Evolutionary conservation across 768 basidiomycete species (phyloP).

Genomic region (Termitomyces sp.): DNA sequence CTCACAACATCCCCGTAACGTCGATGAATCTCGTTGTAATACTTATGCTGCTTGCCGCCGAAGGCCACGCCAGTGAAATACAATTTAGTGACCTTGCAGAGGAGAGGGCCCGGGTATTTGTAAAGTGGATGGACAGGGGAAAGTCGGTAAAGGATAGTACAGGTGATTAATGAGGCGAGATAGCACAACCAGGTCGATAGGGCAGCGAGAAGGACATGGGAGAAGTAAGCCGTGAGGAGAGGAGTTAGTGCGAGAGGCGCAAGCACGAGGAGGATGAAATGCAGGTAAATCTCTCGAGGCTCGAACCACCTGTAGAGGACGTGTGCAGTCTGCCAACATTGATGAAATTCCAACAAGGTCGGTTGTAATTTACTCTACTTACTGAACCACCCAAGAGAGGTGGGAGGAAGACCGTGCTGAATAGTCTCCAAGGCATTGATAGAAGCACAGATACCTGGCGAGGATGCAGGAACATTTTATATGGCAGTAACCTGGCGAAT

Average conservation of each 20-base stretch:
- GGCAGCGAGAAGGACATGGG: not conserved
- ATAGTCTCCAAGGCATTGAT: not conserved
- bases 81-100: slow-evolving; percentile 33
- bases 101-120: slow-evolving; percentile 39
- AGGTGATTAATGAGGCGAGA: not conserved
- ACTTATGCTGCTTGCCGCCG: slow-evolving; percentile 36
- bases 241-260: slow-evolving; percentile 1
- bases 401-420: not conserved
- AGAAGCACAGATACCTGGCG: not conserved
- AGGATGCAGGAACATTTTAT: not conserved
- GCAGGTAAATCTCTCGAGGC: slow-evolving; percentile 1
- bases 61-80: slow-evolving; percentile 23
- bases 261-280: slow-evolving; percentile 5
- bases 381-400: not conserved
- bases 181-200: slow-evolving; percentile 2
- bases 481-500: not conserved
- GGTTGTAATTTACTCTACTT: not conserved
- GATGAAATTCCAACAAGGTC: not conserved
- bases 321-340: slow-evolving; percentile 4
- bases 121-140: slow-evolving; percentile 44
- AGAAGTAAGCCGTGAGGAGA: not conserved
- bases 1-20: slow-evolving; percentile 51
- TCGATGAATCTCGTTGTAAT: slow-evolving; percentile 38
- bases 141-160: slow-evolving; percentile 28
- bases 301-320: slow-evolving; percentile 4